Evolutionary conservation across 306 rosid genomes (phyloP).

Genomic region (Cicer cuneatum): DNA sequence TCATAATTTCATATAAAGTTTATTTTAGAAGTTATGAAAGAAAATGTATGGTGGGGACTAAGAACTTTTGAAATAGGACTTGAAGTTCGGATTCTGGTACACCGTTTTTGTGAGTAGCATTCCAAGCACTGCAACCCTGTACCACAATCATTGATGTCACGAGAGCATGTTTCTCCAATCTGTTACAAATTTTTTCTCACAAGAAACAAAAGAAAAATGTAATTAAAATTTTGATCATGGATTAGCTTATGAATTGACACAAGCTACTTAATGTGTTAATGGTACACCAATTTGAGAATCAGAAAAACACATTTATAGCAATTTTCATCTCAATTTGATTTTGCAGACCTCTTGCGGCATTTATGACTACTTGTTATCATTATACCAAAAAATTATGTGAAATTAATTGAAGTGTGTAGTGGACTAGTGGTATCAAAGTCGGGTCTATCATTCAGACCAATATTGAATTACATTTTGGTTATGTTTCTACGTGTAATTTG

Average conservation of each 20-base stretch:
- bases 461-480: too few relatives aligned
- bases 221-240: neutral
- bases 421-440: too few relatives aligned
- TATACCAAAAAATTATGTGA: too few relatives aligned
- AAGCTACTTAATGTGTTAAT: too few relatives aligned
- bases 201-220: neutral
- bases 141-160: constrained; percentile 46
- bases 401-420: too few relatives aligned
- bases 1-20: constrained; percentile 17
- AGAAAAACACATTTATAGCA: too few relatives aligned
- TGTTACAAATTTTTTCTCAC: constrained; percentile 26
- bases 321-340: too few relatives aligned
- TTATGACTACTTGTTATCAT: too few relatives aligned
- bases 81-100: constrained; percentile 43
- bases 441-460: too few relatives aligned
- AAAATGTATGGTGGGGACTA: neutral
- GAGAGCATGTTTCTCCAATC: constrained; percentile 46
- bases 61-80: constrained; percentile 47
- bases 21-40: neutral
- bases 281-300: too few relatives aligned
- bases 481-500: too few relatives aligned
- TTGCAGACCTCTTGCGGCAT: too few relatives aligned
- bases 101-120: constrained; percentile 43
- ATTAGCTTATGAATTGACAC: neutral
- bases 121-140: constrained; percentile 40